Conservation (phyloP, 78 protist genomes). For the Planoprotostelium fungivorum region DNA sequence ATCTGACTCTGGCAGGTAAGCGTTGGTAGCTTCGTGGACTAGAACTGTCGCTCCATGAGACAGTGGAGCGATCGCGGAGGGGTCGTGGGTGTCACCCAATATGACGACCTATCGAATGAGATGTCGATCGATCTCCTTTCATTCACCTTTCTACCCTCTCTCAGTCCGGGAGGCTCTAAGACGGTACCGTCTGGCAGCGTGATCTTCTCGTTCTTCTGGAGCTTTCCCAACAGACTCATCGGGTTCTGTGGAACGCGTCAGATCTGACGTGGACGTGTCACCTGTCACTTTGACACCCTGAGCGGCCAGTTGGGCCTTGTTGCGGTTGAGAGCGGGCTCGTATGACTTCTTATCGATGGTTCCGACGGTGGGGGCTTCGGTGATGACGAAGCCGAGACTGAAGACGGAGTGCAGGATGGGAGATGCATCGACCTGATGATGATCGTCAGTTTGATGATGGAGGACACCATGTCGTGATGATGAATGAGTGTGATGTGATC, state of each 20-base stretch:
- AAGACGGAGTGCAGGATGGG: conserved; percentile 21
- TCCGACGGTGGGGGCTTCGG: background rate
- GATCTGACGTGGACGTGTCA: background rate
- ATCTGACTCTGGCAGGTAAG: background rate
- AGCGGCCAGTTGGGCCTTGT: background rate
- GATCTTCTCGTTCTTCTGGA: background rate
- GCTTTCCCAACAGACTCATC: background rate
- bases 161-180: background rate
- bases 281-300: background rate
- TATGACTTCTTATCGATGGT: background rate
- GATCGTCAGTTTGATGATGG: background rate
- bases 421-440: conserved; percentile 2
- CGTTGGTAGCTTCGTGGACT: conserved; percentile 52
- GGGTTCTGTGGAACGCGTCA: background rate
- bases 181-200: conserved; percentile 21
- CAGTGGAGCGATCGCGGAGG: background rate
- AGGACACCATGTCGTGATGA: background rate
- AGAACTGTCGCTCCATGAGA: conserved; percentile 2
- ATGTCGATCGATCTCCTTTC: background rate
- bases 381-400: conserved; percentile 32
- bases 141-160: background rate
- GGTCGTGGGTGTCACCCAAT: conserved; percentile 49
- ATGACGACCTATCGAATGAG: conserved; percentile 3
- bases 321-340: background rate
- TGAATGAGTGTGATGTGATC: background rate